A percentile compares a stretch with the other conserved stretches of the same genome.
These are phyloP conservation scores for Amanita pallidorosea DNA, from an alignment of 768 basidiomycete genomes.

Conservation along the genomic window DNA sequence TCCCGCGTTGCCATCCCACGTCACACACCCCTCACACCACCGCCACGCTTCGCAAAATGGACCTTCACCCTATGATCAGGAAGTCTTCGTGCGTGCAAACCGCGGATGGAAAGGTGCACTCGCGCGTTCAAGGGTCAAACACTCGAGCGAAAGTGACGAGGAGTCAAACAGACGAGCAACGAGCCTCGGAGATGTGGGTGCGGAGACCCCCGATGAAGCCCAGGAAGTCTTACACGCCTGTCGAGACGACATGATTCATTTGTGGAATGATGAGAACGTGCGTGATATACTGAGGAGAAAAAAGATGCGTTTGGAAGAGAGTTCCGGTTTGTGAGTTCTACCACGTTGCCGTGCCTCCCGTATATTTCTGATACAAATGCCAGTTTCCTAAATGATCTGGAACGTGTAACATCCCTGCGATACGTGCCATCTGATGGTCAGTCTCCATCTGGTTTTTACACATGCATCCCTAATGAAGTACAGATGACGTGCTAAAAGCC, in stretches of 20 bases:
- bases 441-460: slow-evolving; percentile 4
- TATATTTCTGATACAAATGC: slow-evolving; percentile 1
- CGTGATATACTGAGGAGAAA: slow-evolving; percentile 40
- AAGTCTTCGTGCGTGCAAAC: slow-evolving; percentile 56
- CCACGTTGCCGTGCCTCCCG: slow-evolving; percentile 7
- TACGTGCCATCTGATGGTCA: slow-evolving; percentile 65
- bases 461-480: not conserved
- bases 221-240: slow-evolving; percentile 51
- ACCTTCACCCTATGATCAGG: slow-evolving; percentile 22
- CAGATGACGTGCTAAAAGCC: slow-evolving; percentile 71
- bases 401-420: slow-evolving; percentile 48
- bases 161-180: slow-evolving; percentile 21
- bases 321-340: slow-evolving; percentile 59
- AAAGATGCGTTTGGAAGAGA: slow-evolving; percentile 60
- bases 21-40: slow-evolving; percentile 7
- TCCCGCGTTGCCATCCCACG: not conserved
- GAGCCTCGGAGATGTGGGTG: slow-evolving; percentile 33
- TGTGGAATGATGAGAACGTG: slow-evolving; percentile 61
- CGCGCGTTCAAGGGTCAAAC: slow-evolving; percentile 29
- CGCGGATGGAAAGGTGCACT: slow-evolving; percentile 55
- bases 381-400: slow-evolving; percentile 64
- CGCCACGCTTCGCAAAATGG: slow-evolving; percentile 6
- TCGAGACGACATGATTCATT: slow-evolving; percentile 48
- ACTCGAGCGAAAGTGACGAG: slow-evolving; percentile 12
- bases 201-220: slow-evolving; percentile 44